A percentile compares a stretch with the other conserved stretches of the same genome.
Conservation (phyloP, 768 basidiomycete genomes). For the Boletus edulis region DNA sequence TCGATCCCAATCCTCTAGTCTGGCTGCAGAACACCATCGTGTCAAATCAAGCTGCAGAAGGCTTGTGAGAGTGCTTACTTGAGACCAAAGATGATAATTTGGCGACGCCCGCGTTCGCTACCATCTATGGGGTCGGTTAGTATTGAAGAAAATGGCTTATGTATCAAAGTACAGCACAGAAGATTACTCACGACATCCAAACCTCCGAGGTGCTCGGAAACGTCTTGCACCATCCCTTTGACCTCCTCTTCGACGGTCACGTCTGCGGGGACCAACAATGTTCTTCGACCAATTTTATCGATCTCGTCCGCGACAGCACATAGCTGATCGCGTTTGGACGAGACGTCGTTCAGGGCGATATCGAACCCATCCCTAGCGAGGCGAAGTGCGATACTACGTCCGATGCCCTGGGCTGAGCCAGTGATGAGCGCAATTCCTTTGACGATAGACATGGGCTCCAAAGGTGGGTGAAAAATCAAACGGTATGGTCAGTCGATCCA, state of each 20-base stretch:
- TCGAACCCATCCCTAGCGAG: conserved; percentile 1
- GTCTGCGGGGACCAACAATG: conserved; percentile 31
- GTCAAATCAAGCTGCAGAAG: neutral
- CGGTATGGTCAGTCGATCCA: too few relatives aligned
- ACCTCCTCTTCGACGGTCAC: conserved; percentile 43
- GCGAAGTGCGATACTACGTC: neutral
- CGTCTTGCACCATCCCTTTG: conserved; percentile 34
- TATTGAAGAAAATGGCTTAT: neutral
- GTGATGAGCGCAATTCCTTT: neutral
- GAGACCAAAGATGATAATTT: neutral
- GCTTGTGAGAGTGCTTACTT: neutral
- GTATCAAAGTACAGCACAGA: neutral
- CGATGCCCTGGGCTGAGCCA: conserved; percentile 1
- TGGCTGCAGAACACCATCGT: neutral
- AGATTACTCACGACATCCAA: conserved; percentile 42
- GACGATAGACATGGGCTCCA: neutral
- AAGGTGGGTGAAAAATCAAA: neutral
- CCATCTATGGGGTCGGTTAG: neutral
- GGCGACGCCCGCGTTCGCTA: conserved; percentile 10
- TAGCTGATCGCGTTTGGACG: neutral
- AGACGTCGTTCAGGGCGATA: conserved; percentile 1
- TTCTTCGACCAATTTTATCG: conserved; percentile 9
- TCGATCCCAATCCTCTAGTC: conserved; percentile 32
- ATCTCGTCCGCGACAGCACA: neutral
- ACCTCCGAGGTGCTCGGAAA: conserved; percentile 34